Percentiles rank a stretch among this genome's conserved stretches.
These are phyloP conservation scores for Pseudoscleropodium purum DNA, from an alignment of 225 moss, liverwort and hornwort species.

Conservation along the genomic window DNA sequence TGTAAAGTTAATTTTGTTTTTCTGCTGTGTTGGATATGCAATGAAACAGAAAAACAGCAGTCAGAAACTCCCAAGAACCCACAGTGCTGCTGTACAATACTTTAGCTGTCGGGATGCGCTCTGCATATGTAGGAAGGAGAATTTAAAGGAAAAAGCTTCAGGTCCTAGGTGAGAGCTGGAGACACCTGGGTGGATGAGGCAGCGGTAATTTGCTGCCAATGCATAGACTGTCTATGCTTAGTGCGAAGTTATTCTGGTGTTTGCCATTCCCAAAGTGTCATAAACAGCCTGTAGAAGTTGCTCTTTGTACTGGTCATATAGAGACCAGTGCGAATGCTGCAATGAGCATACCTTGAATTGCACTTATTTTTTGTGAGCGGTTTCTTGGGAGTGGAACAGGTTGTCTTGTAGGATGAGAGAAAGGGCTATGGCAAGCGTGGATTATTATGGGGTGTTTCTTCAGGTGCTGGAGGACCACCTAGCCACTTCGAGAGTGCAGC, in stretches of 20 bases:
- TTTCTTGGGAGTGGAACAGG: conserved; percentile 8
- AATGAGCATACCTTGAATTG: conserved; percentile 12
- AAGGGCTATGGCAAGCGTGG: conserved; percentile 3
- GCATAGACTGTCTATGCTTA: conserved; percentile 6
- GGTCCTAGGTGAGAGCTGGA: conserved; percentile 32
- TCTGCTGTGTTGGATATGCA: conserved; percentile 26
- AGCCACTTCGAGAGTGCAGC: conserved; percentile 3
- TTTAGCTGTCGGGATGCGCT: conserved; percentile 40
- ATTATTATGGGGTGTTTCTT: conserved; percentile 1
- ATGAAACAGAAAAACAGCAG: conserved; percentile 81
- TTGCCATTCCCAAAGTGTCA: conserved; percentile 14
- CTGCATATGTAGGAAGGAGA: conserved; percentile 15
- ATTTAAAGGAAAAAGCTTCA: conserved; percentile 11
- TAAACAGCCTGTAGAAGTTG: conserved; percentile 11
- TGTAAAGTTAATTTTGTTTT: conserved; percentile 10
- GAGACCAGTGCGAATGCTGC: conserved; percentile 19
- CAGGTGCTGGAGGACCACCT: conserved; percentile 1
- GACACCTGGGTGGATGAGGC: conserved; percentile 17
- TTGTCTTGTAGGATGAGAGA: conserved; percentile 5
- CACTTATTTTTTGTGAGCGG: conserved; percentile 14
- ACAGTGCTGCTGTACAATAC: conserved; percentile 82
- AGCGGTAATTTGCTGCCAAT: conserved; percentile 13
- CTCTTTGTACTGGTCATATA: conserved; percentile 15
- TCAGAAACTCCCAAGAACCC: conserved; percentile 91
- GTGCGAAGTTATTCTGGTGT: conserved; percentile 13